phyloP scores from a whole-genome alignment of 2,329 filamentous ascomycete species.

The Scorias spongiosa region DNA sequence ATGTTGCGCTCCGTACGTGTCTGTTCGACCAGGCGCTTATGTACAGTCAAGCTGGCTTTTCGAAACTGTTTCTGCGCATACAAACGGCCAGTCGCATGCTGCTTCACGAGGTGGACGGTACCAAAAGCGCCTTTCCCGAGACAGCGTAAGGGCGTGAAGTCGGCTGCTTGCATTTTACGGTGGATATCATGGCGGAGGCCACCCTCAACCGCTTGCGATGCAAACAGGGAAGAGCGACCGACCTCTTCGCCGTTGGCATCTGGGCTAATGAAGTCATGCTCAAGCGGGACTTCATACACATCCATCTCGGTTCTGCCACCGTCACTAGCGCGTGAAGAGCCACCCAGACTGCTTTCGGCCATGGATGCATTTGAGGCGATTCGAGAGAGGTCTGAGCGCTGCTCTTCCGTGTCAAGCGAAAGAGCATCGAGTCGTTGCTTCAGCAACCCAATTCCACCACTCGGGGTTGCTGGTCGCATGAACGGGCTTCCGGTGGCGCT shows the following conservation, averaged over 20 bases:
- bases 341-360: constrained; percentile 34
- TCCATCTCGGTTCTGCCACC: constrained; percentile 58
- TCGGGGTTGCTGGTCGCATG: constrained; percentile 33
- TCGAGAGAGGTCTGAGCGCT: constrained; percentile 31
- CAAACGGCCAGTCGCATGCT: constrained; percentile 69
- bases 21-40: constrained; percentile 91
- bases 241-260: constrained; percentile 23
- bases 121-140: constrained; percentile 94
- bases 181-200: constrained; percentile 36
- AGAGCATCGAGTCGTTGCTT: constrained; percentile 69
- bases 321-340: constrained; percentile 41
- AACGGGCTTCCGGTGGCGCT: constrained; percentile 15
- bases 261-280: constrained; percentile 67
- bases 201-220: constrained; percentile 33
- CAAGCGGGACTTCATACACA: constrained; percentile 72
- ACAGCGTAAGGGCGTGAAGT: constrained; percentile 82
- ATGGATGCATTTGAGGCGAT: constrained; percentile 23
- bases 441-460: constrained; percentile 59
- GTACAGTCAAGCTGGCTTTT: constrained; percentile 86
- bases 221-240: constrained; percentile 19
- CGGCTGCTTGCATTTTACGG: constrained; percentile 79
- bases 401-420: constrained; percentile 46
- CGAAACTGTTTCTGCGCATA: constrained; percentile 98
- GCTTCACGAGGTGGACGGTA: constrained; percentile 85
- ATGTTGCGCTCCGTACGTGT: constrained; percentile 94